Conservation (phyloP, 345 rosid species). For the Salix exigua region DNA sequence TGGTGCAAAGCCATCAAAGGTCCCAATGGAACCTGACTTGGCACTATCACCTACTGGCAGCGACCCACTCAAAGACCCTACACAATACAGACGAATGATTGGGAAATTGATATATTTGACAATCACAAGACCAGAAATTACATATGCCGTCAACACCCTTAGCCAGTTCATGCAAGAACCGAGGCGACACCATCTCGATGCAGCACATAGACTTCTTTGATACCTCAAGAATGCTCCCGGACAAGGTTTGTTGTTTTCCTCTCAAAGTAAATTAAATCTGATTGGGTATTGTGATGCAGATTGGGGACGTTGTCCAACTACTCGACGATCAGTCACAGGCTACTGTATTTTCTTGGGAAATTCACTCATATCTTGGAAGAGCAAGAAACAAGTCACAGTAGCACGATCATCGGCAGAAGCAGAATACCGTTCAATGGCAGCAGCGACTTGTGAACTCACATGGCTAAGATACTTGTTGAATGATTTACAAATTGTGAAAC, state of each 20-base stretch:
- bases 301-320: background rate
- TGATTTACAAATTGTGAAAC: background rate
- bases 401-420: background rate
- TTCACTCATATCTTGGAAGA: background rate
- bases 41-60: background rate
- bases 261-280: background rate
- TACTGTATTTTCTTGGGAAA: background rate
- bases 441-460: background rate
- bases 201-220: background rate
- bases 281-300: background rate
- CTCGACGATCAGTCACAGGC: background rate
- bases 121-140: background rate
- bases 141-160: background rate
- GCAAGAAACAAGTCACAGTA: background rate
- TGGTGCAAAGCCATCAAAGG: background rate
- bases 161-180: constrained; percentile 3
- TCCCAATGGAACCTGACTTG: background rate
- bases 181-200: background rate
- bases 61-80: background rate
- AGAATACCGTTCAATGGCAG: background rate
- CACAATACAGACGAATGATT: background rate
- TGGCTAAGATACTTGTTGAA: background rate
- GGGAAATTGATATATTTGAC: background rate
- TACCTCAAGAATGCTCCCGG: background rate
- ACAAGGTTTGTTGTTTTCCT: background rate